Evolutionary conservation across 2,329 filamentous ascomycete genomes (phyloP), one percentile per base, ranked within the genome.

Genomic region (Ophiostoma tasmaniense): DNA sequence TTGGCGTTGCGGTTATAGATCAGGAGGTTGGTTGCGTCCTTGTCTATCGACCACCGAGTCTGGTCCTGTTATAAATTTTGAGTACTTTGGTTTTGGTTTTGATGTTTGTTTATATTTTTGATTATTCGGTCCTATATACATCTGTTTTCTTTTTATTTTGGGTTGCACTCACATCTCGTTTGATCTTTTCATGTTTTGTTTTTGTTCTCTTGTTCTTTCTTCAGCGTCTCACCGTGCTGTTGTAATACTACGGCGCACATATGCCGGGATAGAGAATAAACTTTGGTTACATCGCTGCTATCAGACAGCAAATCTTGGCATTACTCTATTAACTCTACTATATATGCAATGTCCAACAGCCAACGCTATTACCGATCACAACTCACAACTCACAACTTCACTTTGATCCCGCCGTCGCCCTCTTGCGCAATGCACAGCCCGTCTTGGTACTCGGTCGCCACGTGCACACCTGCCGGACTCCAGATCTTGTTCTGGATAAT

Each of bases 361-460:
- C 17, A 14, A 45, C 7, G 35, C 17, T 10, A 20, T 28, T n/a
- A 5, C 62, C 22, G 5, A 2, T 45, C 22, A 6, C 10, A 30
- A 14, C 5, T 33, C 33, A 2, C 33, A 33, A 33, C 33, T 66
- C 39, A 69, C 35, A 69, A 3, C 68, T 69, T 69, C 0, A 67
- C 33, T 2, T 45, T 62, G 55, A 69, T 67, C 17, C 20, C 13
- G 28, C 22, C 59, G 35, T 73, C 70, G n/a, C 33, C 17, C 33
- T 73, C 74, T 45, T 71, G 68, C 7, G 77, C 79, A 39, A 76
- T 68, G 30, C 80, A 71, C 11, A 84, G 78, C 2, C 83, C 84
- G 71, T 86, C 84, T 71, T 86, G 84, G 70, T 84, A 85, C 64
- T 81, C 82, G 0, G 81, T 85, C 5, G 84, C 84, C 1, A 86